These are phyloP conservation scores for Fraxinus velutina DNA, from an alignment of 305 asterid genomes.

Conservation along the genomic window DNA sequence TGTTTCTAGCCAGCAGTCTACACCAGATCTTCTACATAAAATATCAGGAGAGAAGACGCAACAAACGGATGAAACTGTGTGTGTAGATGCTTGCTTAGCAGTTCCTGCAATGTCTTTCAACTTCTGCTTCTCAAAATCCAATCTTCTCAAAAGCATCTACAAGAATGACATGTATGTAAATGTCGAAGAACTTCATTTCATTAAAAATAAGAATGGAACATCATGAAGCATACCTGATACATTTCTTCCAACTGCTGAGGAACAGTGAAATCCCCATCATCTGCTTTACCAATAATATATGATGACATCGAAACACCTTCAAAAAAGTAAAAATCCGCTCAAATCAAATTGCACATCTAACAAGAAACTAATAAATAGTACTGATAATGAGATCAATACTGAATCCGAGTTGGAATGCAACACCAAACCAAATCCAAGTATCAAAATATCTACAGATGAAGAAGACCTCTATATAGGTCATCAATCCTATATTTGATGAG, in stretches of 20 bases:
- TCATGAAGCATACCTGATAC: conserved; percentile 51
- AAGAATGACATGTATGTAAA: conserved; percentile 17
- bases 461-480: not conserved
- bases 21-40: conserved; percentile 47
- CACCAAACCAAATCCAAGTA: not conserved
- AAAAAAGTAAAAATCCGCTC: conserved; percentile 21
- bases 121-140: conserved; percentile 55
- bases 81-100: conserved; percentile 26
- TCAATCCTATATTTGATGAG: not conserved
- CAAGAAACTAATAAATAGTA: not conserved
- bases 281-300: conserved; percentile 46
- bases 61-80: conserved; percentile 42
- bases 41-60: conserved; percentile 57
- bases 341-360: not conserved
- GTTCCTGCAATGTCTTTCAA: conserved; percentile 33
- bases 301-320: conserved; percentile 76
- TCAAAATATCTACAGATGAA: not conserved
- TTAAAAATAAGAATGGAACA: conserved; percentile 9
- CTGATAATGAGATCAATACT: not conserved
- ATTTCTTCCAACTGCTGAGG: conserved; percentile 70
- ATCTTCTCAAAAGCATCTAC: conserved; percentile 61
- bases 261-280: conserved; percentile 36
- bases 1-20: conserved; percentile 55
- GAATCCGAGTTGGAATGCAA: not conserved
- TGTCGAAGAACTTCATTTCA: conserved; percentile 20